phyloP scores from a whole-genome alignment of 345 rosid species.

The Pugionium cornutum region DNA sequence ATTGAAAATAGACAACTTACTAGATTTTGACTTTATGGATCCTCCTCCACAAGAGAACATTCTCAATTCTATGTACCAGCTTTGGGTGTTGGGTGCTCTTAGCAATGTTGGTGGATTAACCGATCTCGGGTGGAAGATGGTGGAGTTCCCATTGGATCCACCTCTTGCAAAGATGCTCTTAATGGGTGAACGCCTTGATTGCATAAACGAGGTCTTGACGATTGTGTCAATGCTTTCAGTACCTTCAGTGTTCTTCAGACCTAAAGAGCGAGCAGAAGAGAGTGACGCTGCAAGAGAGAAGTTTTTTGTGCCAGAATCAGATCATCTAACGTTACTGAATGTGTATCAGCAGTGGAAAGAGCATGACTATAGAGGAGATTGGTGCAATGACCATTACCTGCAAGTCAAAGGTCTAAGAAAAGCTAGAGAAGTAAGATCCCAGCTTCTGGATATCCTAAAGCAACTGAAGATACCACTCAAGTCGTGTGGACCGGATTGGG shows the following conservation, averaged over 20 bases:
- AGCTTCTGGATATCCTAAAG: slow-evolving; percentile 89
- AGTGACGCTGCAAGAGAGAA: slow-evolving; percentile 93
- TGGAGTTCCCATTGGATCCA: slow-evolving; percentile 96
- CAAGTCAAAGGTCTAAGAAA: slow-evolving; percentile 83
- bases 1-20: slow-evolving; percentile 79
- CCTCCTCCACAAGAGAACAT: slow-evolving; percentile 99
- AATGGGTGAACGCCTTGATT: slow-evolving; percentile 80
- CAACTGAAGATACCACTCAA: slow-evolving; percentile 75
- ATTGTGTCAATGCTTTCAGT: slow-evolving; percentile 99
- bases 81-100: slow-evolving; percentile 97
- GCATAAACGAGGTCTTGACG: slow-evolving; percentile 90
- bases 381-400: slow-evolving; percentile 87
- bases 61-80: slow-evolving; percentile 95
- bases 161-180: slow-evolving; percentile 98
- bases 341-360: slow-evolving; percentile 96
- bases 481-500: slow-evolving; percentile 77
- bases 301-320: slow-evolving; percentile 92
- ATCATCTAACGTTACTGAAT: slow-evolving; percentile 79
- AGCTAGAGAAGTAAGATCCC: slow-evolving; percentile 95
- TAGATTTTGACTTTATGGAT: slow-evolving; percentile 98
- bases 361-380: slow-evolving; percentile 89
- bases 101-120: slow-evolving; percentile 87
- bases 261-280: slow-evolving; percentile 94
- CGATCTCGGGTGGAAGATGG: slow-evolving; percentile 97
- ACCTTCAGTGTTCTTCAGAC: slow-evolving; percentile 95